These are phyloP conservation scores for Platanus orientalis DNA, from an alignment of 164 flowering plant species.

Conservation along the genomic window DNA sequence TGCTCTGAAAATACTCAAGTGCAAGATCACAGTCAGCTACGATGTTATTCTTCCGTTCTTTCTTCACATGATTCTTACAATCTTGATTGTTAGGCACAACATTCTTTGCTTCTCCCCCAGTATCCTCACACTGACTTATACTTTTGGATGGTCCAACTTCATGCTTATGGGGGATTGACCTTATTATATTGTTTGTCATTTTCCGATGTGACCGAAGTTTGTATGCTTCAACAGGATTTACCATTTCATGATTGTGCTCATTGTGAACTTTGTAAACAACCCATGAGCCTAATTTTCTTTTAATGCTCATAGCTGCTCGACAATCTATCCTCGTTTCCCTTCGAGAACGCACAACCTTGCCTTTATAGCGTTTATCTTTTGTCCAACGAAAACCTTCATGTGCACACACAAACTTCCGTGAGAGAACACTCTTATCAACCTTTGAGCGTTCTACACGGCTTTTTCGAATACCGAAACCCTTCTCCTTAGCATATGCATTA, in stretches of 20 bases:
- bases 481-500: conserved; percentile 20
- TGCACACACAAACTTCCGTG: conserved; percentile 18
- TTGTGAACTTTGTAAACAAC: conserved; percentile 9
- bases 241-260: conserved; percentile 14
- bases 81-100: conserved; percentile 1
- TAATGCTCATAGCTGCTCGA: conserved; percentile 14
- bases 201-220: conserved; percentile 20
- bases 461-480: conserved; percentile 18
- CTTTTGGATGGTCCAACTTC: conserved; percentile 11
- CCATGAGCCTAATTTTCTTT: conserved; percentile 14
- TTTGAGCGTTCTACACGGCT: conserved; percentile 19
- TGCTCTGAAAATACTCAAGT: conserved; percentile 6
- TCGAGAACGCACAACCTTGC: conserved; percentile 17
- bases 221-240: conserved; percentile 14
- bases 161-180: conserved; percentile 9
- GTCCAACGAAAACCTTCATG: conserved; percentile 14
- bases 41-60: conserved; percentile 13
- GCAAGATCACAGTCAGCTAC: conserved; percentile 11
- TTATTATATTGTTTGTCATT: conserved; percentile 8
- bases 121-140: neutral
- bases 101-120: conserved; percentile 7
- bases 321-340: conserved; percentile 18
- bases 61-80: conserved; percentile 10
- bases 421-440: conserved; percentile 15
- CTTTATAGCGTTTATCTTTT: conserved; percentile 15